Conservation (phyloP, 2,329 filamentous ascomycete genomes). For the Colletotrichum destructivum region DNA sequence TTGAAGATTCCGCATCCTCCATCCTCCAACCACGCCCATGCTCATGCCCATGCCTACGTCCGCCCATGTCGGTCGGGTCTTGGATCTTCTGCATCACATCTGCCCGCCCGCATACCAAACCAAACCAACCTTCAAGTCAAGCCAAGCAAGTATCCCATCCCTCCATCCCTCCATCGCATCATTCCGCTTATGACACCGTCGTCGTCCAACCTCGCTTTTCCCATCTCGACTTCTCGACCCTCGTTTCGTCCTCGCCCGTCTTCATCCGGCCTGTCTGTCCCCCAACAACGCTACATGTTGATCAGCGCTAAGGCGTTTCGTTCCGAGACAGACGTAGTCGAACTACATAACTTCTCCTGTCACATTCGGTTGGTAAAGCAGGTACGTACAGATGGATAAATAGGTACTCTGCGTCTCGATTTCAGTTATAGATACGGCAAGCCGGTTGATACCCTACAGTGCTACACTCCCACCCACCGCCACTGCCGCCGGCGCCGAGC, state of each 20-base stretch:
- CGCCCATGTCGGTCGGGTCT: conserved; percentile 19
- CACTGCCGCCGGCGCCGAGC: conserved; percentile 7
- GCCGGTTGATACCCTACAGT: conserved; percentile 27
- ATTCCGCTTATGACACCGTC: conserved; percentile 10
- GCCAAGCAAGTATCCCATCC: not conserved
- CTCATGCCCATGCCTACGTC: conserved; percentile 3
- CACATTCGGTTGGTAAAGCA: no score
- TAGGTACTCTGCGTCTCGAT: not conserved
- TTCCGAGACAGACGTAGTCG: not conserved
- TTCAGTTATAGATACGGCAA: conserved; percentile 13
- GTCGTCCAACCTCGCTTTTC: conserved; percentile 13
- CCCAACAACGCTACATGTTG: not conserved
- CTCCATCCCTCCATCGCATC: conserved; percentile 18
- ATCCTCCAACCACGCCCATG: conserved; percentile 7
- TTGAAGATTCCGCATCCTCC: conserved; percentile 3
- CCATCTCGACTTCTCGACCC: not conserved
- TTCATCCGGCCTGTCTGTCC: not conserved
- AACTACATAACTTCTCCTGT: not conserved
- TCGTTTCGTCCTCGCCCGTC: not conserved
- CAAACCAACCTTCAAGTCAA: not conserved
- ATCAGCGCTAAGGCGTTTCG: conserved; percentile 6
- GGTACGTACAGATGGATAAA: no score
- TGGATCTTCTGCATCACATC: conserved; percentile 23
- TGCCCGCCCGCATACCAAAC: conserved; percentile 11
- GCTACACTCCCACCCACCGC: conserved; percentile 12